Conservation (phyloP, 169 alveolate genomes). For the Plasmodium fragile region DNA sequence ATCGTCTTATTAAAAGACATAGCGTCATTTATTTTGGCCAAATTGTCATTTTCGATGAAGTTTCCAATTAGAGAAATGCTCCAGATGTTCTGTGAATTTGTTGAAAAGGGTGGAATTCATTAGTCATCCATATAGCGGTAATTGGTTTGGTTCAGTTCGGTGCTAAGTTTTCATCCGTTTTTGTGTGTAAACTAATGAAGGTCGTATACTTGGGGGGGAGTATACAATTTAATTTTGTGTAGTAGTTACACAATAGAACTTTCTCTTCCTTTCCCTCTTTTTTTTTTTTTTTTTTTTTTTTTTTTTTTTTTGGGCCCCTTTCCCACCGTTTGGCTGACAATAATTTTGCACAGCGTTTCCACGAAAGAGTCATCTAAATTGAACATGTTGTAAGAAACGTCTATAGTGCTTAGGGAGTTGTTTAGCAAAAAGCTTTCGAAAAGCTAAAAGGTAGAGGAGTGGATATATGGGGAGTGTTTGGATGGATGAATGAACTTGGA, state of each 20-base stretch:
- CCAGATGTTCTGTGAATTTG: conserved; percentile 30
- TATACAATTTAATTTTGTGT: background rate
- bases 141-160: background rate
- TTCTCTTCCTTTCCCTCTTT: conserved; percentile 12
- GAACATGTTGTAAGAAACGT: conserved; percentile 71
- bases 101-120: background rate
- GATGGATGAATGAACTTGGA: background rate
- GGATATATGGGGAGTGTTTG: background rate
- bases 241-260: background rate
- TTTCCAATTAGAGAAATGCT: conserved; percentile 49
- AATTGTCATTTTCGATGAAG: conserved; percentile 24
- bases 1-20: conserved; percentile 51
- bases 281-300: too few relatives aligned
- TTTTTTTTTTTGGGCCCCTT: background rate
- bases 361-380: conserved; percentile 30
- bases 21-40: conserved; percentile 60
- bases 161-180: background rate
- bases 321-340: conserved; percentile 32
- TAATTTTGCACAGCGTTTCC: conserved; percentile 31
- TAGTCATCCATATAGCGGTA: background rate
- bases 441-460: conserved; percentile 23
- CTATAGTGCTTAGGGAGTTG: conserved; percentile 19
- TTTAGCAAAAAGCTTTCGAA: conserved; percentile 68
- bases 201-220: background rate
- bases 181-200: background rate